These are phyloP conservation scores for Ulmus americana DNA, from an alignment of 331 rosid genomes.

Conservation along the genomic window DNA sequence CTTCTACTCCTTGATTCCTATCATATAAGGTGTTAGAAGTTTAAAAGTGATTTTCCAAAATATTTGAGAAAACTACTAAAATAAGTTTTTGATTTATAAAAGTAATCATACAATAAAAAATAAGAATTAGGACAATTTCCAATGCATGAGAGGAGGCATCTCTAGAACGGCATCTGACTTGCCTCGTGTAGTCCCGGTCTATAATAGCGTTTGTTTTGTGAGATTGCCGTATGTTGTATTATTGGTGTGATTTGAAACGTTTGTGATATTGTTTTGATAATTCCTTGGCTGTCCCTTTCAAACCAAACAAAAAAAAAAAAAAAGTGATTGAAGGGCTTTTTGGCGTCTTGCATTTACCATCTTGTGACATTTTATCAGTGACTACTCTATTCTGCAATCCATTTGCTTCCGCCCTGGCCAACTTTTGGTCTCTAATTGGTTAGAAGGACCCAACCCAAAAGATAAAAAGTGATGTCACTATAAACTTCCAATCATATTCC, in stretches of 20 bases:
- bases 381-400: conserved; percentile 4
- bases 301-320: conserved; percentile 1
- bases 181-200: background rate
- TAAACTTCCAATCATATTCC: no score
- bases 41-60: no score
- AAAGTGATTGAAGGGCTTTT: conserved; percentile 25
- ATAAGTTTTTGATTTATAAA: no score
- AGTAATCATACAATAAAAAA: no score
- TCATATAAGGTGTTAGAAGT: no score
- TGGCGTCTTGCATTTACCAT: conserved; percentile 37
- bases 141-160: background rate
- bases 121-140: background rate
- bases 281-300: conserved; percentile 32
- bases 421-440: no score
- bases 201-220: background rate
- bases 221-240: background rate
- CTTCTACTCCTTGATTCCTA: no score
- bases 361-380: conserved; percentile 42
- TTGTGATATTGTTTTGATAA: conserved; percentile 6
- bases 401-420: background rate
- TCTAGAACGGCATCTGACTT: no score
- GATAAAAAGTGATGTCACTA: no score
- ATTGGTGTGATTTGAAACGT: background rate
- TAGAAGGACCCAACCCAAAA: background rate
- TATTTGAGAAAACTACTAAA: no score